Evolutionary conservation across 2,329 filamentous ascomycete species (phyloP), one percentile per base, ranked within the genome.

Genomic region (Leptographium lundbergii): DNA sequence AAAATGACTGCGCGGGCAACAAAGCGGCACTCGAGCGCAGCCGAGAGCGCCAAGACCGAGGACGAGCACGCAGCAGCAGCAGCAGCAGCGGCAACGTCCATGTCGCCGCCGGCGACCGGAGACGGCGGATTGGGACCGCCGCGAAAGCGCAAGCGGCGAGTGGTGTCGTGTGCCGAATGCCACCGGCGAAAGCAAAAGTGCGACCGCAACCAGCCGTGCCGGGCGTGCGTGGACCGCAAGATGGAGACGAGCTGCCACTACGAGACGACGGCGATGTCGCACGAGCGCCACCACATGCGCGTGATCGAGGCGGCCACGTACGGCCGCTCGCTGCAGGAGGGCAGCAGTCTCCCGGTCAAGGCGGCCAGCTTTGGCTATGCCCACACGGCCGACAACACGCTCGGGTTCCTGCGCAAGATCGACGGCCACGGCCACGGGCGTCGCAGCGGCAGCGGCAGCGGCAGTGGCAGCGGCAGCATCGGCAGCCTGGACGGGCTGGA

Each of bases 141-240:
- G 5, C 75, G 79, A 59, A 85, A 85, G 69, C 74, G 82, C 63
- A 77, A 80, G 65, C 75, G 82, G 47, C 74, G 81, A 50, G 80
- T 85, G 52, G 81, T 85, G 60, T 84, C 81, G 9, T 86, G 82
- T 64, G 81, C 77, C 13, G 82, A 86, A 66, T 86, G 82, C 64
- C 82, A 85, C 68, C 74, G 82, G 61, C 75, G 82, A 61, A 86
- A 86, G 66, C 81, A 84, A 66, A 82, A 82, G 77, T 85, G 82
- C 68, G 81, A 85, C 66, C 77, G 82, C 60, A 75, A 78, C 61
- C 72, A 78, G 61, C 82, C 82, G 2, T 85, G 82, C 67, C 75
- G 77, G 54, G 84, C 84, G 66, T 85, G 82, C 68, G 72, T 76
- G 36, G 76, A 77, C 57, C 75, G 82, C 57, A 80, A 78, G 64